Conservation (phyloP, 345 rosid species). For the thale cress (Arabidopsis thaliana) region DNA sequence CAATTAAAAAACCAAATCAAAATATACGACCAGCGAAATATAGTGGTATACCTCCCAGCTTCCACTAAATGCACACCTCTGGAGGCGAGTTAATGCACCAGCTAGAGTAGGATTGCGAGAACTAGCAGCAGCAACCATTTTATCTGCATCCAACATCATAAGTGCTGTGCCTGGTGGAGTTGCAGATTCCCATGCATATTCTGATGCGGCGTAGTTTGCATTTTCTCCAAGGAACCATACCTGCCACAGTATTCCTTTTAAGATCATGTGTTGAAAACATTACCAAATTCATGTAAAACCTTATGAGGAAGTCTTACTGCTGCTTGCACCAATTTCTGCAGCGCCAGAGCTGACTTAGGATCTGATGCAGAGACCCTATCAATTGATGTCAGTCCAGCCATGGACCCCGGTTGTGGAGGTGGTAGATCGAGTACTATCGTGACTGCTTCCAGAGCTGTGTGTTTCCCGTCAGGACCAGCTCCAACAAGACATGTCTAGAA, state of each 20-base stretch:
- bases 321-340: slow-evolving; percentile 98
- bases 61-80: slow-evolving; percentile 99
- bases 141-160: slow-evolving; percentile 99
- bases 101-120: slow-evolving; percentile 99
- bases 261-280: slow-evolving; percentile 13
- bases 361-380: slow-evolving; percentile 95
- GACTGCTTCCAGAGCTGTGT: slow-evolving; percentile 98
- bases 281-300: slow-evolving; percentile 27
- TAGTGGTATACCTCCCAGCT: slow-evolving; percentile 88
- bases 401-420: slow-evolving; percentile 98
- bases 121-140: slow-evolving; percentile 99
- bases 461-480: slow-evolving; percentile 98
- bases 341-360: slow-evolving; percentile 97
- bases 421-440: slow-evolving; percentile 98
- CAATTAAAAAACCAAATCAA: slow-evolving; percentile 10
- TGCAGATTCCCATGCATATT: slow-evolving; percentile 99
- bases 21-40: slow-evolving; percentile 29
- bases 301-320: slow-evolving; percentile 68
- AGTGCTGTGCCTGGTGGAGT: slow-evolving; percentile 99
- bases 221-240: slow-evolving; percentile 99
- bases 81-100: slow-evolving; percentile 97
- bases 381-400: slow-evolving; percentile 83
- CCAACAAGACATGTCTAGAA: slow-evolving; percentile 97
- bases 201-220: slow-evolving; percentile 99
- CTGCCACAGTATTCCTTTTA: slow-evolving; percentile 50